Percentiles rank a stretch among this genome's conserved stretches.
phyloP scores from a whole-genome alignment of 768 basidiomycete species.

The Amanita polypyramis region DNA sequence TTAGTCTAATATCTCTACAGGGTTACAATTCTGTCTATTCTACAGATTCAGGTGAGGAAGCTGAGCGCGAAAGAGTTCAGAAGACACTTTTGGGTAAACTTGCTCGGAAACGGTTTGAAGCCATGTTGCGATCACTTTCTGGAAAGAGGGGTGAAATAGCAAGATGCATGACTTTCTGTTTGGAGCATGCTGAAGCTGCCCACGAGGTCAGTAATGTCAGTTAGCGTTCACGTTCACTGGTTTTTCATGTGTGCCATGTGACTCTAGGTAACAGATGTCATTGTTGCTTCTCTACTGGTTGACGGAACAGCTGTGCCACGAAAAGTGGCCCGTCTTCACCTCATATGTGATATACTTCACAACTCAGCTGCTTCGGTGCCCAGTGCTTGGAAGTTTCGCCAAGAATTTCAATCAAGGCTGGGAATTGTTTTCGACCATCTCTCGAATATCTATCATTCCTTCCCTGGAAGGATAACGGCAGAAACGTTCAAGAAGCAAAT shows the following conservation, averaged over 20 bases:
- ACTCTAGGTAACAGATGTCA: constrained; percentile 78
- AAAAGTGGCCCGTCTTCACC: constrained; percentile 88
- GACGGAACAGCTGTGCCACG: constrained; percentile 95
- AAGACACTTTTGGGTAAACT: constrained; percentile 72
- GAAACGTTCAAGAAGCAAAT: constrained; percentile 95
- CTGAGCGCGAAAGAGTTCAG: constrained; percentile 72
- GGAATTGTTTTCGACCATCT: constrained; percentile 96
- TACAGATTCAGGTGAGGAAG: constrained; percentile 90
- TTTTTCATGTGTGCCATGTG: neutral
- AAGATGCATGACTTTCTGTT: constrained; percentile 92
- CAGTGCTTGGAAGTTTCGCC: constrained; percentile 95
- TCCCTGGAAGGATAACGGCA: constrained; percentile 92
- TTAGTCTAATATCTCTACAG: constrained; percentile 24
- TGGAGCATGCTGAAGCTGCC: constrained; percentile 94
- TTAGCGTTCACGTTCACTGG: neutral
- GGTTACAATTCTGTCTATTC: constrained; percentile 85
- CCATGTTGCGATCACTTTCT: constrained; percentile 78
- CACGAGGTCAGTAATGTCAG: constrained; percentile 53
- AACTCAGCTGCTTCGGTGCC: constrained; percentile 92
- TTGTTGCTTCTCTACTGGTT: constrained; percentile 79
- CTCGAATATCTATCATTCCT: constrained; percentile 88
- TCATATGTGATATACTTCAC: constrained; percentile 96
- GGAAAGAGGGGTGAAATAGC: constrained; percentile 88
- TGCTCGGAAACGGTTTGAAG: constrained; percentile 79
- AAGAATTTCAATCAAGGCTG: constrained; percentile 85